Percentiles rank a stretch among this genome's conserved stretches.
phyloP scores from a whole-genome alignment of 495 filamentous ascomycete species.

The Elaphomyces granulatus region DNA sequence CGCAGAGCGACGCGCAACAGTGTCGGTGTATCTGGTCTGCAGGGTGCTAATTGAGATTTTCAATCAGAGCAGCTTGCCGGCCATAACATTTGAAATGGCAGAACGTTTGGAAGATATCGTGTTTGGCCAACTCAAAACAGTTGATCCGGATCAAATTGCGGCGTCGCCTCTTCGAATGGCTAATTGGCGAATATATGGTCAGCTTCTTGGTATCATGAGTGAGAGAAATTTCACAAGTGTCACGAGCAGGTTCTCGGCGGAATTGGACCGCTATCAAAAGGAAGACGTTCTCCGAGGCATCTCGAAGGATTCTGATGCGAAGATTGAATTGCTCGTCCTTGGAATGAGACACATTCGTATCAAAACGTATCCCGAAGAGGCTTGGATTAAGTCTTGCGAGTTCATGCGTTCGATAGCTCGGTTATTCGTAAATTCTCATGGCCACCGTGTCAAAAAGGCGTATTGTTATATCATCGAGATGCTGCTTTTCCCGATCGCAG shows the following conservation, averaged over 20 bases:
- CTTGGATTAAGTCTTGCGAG: conserved; percentile 76
- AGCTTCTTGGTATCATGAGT: conserved; percentile 89
- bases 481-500: conserved; percentile 76
- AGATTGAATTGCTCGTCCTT: conserved; percentile 67
- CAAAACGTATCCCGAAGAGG: conserved; percentile 49
- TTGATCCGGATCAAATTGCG: conserved; percentile 70
- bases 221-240: conserved; percentile 77
- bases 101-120: conserved; percentile 86
- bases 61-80: conserved; percentile 67
- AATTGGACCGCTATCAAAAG: conserved; percentile 63
- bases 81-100: conserved; percentile 76
- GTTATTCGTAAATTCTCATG: conserved; percentile 71
- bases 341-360: conserved; percentile 84
- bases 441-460: conserved; percentile 75
- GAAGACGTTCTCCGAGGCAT: conserved; percentile 53
- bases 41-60: conserved; percentile 89
- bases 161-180: conserved; percentile 69
- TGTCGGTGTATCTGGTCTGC: conserved; percentile 91
- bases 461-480: conserved; percentile 86
- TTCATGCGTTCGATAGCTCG: conserved; percentile 70
- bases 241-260: conserved; percentile 59
- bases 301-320: conserved; percentile 56
- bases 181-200: conserved; percentile 89
- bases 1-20: conserved; percentile 73
- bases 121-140: conserved; percentile 75